A percentile compares a stretch with the other conserved stretches of the same genome.
Conservation (phyloP, 768 basidiomycete species). For the Mycena haematopus region DNA sequence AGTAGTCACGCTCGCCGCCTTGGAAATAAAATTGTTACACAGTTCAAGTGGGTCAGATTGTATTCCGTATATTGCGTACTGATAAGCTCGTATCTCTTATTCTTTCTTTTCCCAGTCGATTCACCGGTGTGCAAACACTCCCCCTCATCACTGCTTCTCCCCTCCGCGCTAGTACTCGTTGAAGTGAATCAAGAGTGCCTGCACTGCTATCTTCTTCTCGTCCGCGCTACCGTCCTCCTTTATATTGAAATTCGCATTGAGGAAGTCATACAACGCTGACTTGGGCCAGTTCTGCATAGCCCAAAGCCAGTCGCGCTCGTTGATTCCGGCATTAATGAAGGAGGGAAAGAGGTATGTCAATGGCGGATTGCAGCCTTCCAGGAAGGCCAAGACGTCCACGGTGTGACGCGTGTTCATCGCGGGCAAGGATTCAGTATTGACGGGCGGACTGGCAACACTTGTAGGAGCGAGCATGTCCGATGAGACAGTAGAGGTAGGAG, state of each 20-base stretch:
- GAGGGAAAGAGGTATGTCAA: background rate
- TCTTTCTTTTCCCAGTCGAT: too few species aligned
- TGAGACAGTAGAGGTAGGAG: background rate
- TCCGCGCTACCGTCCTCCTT: background rate
- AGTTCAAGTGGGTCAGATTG: background rate
- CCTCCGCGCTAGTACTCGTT: background rate
- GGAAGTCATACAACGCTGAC: background rate
- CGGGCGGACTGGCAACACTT: background rate
- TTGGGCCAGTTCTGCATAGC: conserved; percentile 7
- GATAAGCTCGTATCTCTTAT: background rate
- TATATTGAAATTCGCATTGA: background rate
- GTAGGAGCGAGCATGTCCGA: too few species aligned
- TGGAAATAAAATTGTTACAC: background rate
- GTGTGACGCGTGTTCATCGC: background rate
- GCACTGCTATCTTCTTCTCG: background rate
- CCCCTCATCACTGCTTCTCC: background rate
- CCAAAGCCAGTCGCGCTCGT: background rate
- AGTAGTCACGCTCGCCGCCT: background rate
- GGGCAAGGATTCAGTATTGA: background rate
- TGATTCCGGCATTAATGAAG: background rate
- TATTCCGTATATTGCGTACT: too few species aligned
- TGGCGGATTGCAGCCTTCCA: background rate
- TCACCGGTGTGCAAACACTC: background rate
- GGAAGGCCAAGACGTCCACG: background rate
- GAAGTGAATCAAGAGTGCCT: background rate